These are phyloP conservation scores for Xanthoconium separans DNA, from an alignment of 1,284 basidiomycete genomes.

Conservation along the genomic window DNA sequence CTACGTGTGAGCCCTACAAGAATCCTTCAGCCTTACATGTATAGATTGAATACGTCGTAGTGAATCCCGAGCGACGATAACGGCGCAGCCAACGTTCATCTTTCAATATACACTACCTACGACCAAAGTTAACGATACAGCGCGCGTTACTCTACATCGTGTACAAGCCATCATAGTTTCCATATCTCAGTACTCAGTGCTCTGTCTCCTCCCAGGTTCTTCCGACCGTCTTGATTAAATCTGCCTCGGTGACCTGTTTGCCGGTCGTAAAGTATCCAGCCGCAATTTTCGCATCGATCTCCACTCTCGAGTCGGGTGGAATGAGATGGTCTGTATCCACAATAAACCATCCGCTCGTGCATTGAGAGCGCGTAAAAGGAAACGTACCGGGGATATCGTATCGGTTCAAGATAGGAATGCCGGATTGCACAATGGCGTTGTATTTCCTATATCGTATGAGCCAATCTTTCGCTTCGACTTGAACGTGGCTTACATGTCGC, in stretches of 20 bases:
- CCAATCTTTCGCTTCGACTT: background rate
- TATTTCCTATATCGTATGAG: slow-evolving; percentile 69
- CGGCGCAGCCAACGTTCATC: background rate
- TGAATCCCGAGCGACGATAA: background rate
- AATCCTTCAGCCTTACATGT: no score
- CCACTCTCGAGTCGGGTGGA: slow-evolving; percentile 90
- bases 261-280: slow-evolving; percentile 87
- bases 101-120: slow-evolving; percentile 2
- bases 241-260: slow-evolving; percentile 73
- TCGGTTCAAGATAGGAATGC: slow-evolving; percentile 80
- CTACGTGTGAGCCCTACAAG: no score
- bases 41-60: no score
- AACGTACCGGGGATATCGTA: slow-evolving; percentile 79
- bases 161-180: background rate
- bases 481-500: slow-evolving; percentile 62
- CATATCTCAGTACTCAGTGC: slow-evolving; percentile 39
- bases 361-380: background rate
- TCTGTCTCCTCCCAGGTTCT: slow-evolving; percentile 86
- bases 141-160: background rate
- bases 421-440: slow-evolving; percentile 85
- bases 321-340: slow-evolving; percentile 66
- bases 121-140: background rate
- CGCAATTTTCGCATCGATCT: slow-evolving; percentile 93
- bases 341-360: background rate
- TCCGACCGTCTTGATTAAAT: slow-evolving; percentile 84